phyloP scores from a whole-genome alignment of 2,329 filamentous ascomycete species.

The Dryadomyces quercivorus region DNA sequence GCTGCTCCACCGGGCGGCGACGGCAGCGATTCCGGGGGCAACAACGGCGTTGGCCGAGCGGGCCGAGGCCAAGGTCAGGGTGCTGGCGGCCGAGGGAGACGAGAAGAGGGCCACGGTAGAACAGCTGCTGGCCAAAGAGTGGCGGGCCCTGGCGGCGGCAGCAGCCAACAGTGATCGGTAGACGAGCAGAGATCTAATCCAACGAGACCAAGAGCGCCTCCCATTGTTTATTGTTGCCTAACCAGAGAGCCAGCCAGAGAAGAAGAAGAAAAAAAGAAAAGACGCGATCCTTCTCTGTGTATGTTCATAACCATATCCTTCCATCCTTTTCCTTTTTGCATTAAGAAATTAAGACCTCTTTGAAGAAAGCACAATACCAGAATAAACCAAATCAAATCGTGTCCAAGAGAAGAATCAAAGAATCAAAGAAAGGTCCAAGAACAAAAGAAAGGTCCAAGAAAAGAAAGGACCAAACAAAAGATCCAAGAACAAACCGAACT shows the following conservation, averaged over 20 bases:
- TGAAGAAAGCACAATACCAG: no score
- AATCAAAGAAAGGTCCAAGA: background rate
- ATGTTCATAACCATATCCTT: no score
- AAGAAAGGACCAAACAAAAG: background rate
- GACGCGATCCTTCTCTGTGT: background rate
- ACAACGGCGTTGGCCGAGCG: slow-evolving; percentile 6
- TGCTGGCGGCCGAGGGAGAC: background rate
- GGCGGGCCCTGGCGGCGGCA: background rate
- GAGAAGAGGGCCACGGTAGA: background rate
- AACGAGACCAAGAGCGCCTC: background rate
- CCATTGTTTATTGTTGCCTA: background rate
- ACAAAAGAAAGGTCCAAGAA: no score
- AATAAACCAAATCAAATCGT: background rate
- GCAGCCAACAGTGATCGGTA: background rate
- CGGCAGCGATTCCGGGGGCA: slow-evolving; percentile 17
- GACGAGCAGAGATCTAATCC: no score
- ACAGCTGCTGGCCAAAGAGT: background rate
- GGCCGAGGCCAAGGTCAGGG: background rate
- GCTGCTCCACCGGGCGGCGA: slow-evolving; percentile 18
- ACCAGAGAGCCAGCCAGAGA: background rate
- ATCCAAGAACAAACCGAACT: background rate
- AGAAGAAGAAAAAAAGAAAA: no score
- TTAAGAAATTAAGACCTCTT: no score
- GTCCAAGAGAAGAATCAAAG: background rate
- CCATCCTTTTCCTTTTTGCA: no score